Conservation (phyloP, 257 asterid species). For the Solanum rostratum region DNA sequence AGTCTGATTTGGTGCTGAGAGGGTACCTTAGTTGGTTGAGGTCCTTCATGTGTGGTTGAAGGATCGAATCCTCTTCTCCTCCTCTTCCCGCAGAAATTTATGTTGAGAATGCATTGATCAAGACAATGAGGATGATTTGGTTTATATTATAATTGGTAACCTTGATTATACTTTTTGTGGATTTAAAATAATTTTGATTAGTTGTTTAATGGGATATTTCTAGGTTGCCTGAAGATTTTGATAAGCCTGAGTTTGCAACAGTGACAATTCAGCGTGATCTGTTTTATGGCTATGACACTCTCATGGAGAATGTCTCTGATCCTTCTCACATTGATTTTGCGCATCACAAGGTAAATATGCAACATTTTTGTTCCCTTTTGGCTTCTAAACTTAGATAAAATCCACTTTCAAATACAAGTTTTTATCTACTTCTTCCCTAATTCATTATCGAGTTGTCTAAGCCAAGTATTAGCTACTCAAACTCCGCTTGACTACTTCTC, state of each 20-base stretch:
- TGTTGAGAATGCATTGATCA: neutral
- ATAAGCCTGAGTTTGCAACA: constrained; percentile 77
- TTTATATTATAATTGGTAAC: neutral
- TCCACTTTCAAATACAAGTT: neutral
- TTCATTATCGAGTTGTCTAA: neutral
- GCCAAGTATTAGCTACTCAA: neutral
- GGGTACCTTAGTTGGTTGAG: neutral
- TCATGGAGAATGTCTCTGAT: constrained; percentile 98
- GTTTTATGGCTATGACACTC: constrained; percentile 91
- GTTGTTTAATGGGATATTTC: neutral
- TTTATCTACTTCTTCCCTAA: neutral
- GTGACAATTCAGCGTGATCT: constrained; percentile 94
- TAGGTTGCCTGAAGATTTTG: constrained; percentile 97
- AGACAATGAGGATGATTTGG: neutral
- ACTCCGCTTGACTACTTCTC: neutral
- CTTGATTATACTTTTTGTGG: neutral
- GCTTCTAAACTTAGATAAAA: neutral
- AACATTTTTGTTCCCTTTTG: neutral
- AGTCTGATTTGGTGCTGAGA: neutral
- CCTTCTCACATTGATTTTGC: constrained; percentile 99
- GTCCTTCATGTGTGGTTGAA: neutral
- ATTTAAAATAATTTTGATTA: neutral
- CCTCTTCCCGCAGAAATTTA: too few relatives aligned
- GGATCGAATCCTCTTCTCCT: neutral
- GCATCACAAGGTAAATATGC: constrained; percentile 70